Evolutionary conservation across 2,329 filamentous ascomycete genomes (phyloP).

Genomic region (Endoconidiophora laricicola): DNA sequence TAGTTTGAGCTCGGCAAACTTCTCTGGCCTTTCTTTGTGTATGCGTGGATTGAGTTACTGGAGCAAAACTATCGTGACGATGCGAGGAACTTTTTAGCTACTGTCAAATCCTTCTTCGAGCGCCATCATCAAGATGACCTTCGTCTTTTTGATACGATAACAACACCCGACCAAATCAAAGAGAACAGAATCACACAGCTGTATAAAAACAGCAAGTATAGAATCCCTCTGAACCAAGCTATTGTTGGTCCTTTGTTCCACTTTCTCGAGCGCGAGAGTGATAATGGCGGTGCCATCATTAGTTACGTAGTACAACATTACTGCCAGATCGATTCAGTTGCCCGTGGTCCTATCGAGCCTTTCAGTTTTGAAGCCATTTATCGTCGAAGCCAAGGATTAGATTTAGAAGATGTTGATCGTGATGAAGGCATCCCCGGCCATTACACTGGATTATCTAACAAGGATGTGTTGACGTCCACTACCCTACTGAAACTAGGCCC

Average conservation of each 20-base stretch:
- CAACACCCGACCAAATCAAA: conserved; percentile 58
- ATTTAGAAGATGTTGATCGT: conserved; percentile 45
- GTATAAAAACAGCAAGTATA: conserved; percentile 76
- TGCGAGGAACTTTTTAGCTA: conserved; percentile 54
- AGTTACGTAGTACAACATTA: conserved; percentile 51
- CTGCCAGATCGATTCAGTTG: conserved; percentile 41
- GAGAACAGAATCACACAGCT: conserved; percentile 64
- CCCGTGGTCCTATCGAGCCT: conserved; percentile 45
- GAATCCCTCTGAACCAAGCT: conserved; percentile 73
- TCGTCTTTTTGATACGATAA: conserved; percentile 55
- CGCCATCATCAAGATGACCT: conserved; percentile 67
- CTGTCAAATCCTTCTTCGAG: conserved; percentile 53
- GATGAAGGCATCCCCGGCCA: conserved; percentile 48
- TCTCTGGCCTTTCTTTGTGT: conserved; percentile 86
- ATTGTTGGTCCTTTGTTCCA: conserved; percentile 70
- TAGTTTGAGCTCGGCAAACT: conserved; percentile 76
- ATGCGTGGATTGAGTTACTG: conserved; percentile 73
- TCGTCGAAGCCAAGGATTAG: conserved; percentile 39
- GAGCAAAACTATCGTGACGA: conserved; percentile 55
- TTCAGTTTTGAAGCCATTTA: conserved; percentile 46
- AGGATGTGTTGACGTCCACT: conserved; percentile 39
- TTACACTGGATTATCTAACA: conserved; percentile 44
- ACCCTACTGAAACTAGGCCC: conserved; percentile 58
- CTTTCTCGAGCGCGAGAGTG: conserved; percentile 74
- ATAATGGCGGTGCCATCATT: conserved; percentile 63